Base-by-base conservation (phyloP, 1,139 yeast genomes). In the Blastobotrys ciferrii region DNA sequence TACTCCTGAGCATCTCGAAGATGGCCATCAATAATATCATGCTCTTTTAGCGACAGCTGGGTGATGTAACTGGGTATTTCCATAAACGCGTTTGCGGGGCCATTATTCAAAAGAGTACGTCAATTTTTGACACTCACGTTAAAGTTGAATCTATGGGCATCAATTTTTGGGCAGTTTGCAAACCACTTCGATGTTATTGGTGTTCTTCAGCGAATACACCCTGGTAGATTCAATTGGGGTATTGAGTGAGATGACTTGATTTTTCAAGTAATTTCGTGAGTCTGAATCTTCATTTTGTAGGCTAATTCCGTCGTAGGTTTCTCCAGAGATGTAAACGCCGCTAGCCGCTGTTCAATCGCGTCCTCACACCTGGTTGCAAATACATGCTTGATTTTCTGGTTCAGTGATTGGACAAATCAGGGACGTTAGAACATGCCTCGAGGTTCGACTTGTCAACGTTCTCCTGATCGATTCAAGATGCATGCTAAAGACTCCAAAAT, bases 181-280 rank as follows among this genome's bases (percentile, higher is more conserved):
- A 2, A 67, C 63, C 1, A 60, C 49, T 4, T 51, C 47, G 0
- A 69, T 53, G 23, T 62, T 57, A 0, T 57, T 56, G 35, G 75
- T 53, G 18, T 54, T 52, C 1, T 43, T 35, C 13, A 68, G 58
- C 63, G 72, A 66, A 1, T 45, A 15, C 3, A 58, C 59, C 19
- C 71, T 67, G 0, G 76, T 60, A 2, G 50, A 45, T 43, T 73
- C 76, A 0, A 77, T 51, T 0, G 75, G 66, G 0, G 81, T 81
- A 0, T 62, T 53, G 2, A 81, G 62, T 0, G 60, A 52, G 43
- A 84, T 71, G 0, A 67, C 58, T 42, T 76, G 77, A 49, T 77
- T 75, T 41, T 68, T 70, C 17, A 78, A 0, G 65, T 51, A 1
- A 83, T 64, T 2, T 65, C 68, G 55, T 77, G 82, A 0, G 51